Percentiles rank a stretch among this genome's conserved stretches.
These are phyloP conservation scores for Colletotrichum sp. DNA, from an alignment of 2,329 filamentous ascomycete genomes.

Conservation along the genomic window DNA sequence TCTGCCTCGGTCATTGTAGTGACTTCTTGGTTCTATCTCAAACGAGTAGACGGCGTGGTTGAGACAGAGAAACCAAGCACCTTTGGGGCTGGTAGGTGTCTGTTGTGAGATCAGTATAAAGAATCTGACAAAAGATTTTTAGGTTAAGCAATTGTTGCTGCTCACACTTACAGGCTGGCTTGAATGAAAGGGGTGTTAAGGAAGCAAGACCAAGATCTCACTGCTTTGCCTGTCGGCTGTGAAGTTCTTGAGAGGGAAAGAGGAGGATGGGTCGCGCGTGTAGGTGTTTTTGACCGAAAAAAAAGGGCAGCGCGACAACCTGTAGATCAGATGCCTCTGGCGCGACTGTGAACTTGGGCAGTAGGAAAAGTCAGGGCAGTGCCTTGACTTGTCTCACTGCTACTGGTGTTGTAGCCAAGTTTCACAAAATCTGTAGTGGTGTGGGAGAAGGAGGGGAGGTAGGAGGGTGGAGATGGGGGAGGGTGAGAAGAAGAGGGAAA, in stretches of 20 bases:
- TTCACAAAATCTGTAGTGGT: neutral
- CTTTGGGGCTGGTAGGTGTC: neutral
- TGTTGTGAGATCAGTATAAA: neutral
- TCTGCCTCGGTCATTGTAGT: neutral
- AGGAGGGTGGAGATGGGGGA: neutral
- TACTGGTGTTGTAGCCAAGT: neutral
- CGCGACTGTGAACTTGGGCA: neutral
- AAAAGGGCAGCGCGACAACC: neutral
- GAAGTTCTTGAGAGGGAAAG: neutral
- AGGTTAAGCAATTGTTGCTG: neutral
- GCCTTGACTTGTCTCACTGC: neutral
- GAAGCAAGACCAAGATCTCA: neutral
- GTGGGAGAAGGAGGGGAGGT: neutral
- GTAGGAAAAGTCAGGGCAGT: neutral
- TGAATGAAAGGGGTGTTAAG: neutral
- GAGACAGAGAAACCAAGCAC: neutral
- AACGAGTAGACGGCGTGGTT: neutral
- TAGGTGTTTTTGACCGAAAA: neutral
- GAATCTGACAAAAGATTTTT: neutral
- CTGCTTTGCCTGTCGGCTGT: neutral
- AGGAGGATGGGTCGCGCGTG: neutral
- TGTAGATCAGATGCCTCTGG: neutral
- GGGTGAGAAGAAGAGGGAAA: neutral
- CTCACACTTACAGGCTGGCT: neutral
- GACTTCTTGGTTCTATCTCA: neutral